phyloP scores from a whole-genome alignment of 2,329 filamentous ascomycete genomes.

The Dendrostoma leiphaemia region DNA sequence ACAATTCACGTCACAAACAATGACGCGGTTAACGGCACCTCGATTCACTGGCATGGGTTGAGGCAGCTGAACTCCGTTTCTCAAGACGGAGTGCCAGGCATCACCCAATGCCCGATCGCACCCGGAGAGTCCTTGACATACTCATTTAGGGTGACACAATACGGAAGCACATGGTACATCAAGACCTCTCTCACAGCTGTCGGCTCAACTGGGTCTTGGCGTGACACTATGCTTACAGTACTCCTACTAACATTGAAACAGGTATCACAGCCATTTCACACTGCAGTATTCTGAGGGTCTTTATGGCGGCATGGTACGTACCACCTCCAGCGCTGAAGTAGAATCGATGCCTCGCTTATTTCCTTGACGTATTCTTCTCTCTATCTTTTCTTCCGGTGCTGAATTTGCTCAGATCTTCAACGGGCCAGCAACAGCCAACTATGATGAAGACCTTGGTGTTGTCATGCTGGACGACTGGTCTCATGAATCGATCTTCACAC shows the following conservation, averaged over 20 bases:
- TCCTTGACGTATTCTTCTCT: too few species aligned
- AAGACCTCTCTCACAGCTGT: too few species aligned
- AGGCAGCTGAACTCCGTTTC: constrained; percentile 40
- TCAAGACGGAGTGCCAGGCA: constrained; percentile 39
- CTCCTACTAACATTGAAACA: too few species aligned
- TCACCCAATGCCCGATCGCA: constrained; percentile 39
- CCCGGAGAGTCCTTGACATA: constrained; percentile 32
- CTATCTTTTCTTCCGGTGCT: too few species aligned
- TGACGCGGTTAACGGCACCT: constrained; percentile 40
- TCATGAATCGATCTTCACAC: constrained; percentile 25
- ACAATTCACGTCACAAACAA: constrained; percentile 61
- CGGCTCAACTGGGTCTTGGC: too few species aligned
- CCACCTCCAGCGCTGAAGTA: too few species aligned
- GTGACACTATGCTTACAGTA: too few species aligned
- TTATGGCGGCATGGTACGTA: constrained; percentile 37
- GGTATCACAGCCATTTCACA: constrained; percentile 35
- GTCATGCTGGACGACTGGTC: constrained; percentile 49
- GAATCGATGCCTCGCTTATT: too few species aligned
- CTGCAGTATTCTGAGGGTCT: constrained; percentile 41
- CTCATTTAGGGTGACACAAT: constrained; percentile 31
- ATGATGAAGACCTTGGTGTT: constrained; percentile 48
- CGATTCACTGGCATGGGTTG: constrained; percentile 48
- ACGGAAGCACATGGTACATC: constrained; percentile 31
- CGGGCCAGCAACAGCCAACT: constrained; percentile 42
- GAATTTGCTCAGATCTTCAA: constrained; percentile 31